Percentiles rank a stretch among this genome's conserved stretches.
phyloP scores from a whole-genome alignment of 768 basidiomycete species.

The Hericium rajendrae region DNA sequence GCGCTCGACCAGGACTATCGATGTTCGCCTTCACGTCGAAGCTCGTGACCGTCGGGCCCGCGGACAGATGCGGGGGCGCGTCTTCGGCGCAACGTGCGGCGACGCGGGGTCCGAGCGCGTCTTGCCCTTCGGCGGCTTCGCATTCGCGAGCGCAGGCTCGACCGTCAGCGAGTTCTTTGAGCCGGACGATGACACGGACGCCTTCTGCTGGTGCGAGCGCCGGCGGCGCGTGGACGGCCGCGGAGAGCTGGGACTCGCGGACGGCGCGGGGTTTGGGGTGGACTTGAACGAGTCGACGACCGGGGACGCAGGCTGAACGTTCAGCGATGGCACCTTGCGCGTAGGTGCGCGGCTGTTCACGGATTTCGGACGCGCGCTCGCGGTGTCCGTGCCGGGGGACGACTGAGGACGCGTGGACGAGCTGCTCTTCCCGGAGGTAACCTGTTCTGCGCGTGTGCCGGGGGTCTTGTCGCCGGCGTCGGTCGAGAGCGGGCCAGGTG shows the following conservation, averaged over 20 bases:
- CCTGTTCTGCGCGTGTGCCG: neutral
- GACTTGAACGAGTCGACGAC: conserved; percentile 1
- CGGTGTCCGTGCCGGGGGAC: neutral
- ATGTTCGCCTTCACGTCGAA: conserved; percentile 54
- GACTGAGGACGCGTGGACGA: neutral
- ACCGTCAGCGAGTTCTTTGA: conserved; percentile 14
- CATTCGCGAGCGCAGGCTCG: conserved; percentile 2
- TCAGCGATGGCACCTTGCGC: conserved; percentile 9
- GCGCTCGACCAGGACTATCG: conserved; percentile 69
- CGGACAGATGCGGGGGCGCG: conserved; percentile 46
- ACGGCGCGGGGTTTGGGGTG: conserved; percentile 6
- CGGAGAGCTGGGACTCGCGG: conserved; percentile 22
- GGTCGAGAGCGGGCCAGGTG: conserved; percentile 19
- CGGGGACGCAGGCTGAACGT: conserved; percentile 12
- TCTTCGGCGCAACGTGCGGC: conserved; percentile 32
- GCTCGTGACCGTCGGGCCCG: conserved; percentile 23
- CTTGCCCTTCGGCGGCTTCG: conserved; percentile 14
- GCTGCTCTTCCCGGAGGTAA: neutral
- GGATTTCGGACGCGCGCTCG: conserved; percentile 3
- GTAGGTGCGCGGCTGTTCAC: conserved; percentile 1
- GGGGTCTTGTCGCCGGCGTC: neutral
- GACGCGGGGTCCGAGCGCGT: conserved; percentile 9
- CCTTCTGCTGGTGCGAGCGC: conserved; percentile 35
- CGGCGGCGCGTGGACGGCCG: conserved; percentile 39
- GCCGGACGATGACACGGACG: conserved; percentile 11